Base-by-base conservation (phyloP, 805 yeast species). In the Yarrowia bubula region DNA sequence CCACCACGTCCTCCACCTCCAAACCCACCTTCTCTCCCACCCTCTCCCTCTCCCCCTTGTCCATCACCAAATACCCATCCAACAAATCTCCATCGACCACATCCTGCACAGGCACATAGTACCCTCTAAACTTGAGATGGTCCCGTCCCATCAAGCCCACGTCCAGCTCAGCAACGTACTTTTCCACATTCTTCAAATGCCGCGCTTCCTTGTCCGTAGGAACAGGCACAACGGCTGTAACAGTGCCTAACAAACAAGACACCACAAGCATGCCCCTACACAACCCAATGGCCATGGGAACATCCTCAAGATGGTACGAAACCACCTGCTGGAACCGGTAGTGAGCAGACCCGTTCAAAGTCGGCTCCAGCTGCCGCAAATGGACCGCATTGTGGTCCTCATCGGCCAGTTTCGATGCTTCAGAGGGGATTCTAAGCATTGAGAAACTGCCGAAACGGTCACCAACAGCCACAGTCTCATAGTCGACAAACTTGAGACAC, bases 401-500 rank as follows among this genome's bases (percentile, higher is more conserved):
- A 66, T 83, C 86, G 28, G 84, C 75, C 46, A 80, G 72, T 47
- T 77, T 75, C 0, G 86, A 81, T 0, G 80, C 77, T 4, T 79
- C 76, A n/a, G 76, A 75, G 0, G 88, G 83, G 44, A 88, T 75
- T 66, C 97, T 77, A 44, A 90, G 75, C 0, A 89, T 82, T 75
- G 87, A 86, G 0, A 92, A 53, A 70, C 88, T 90, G 0, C 98
- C 98, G 75, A 89, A 91, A 71, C 86, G 87, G 73, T 95, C 98
- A 13, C 97, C 97, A 0, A 90, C 90, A 44, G 88, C 77, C 0
- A 89, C 83, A 0, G 97, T 91, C 65, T 85, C 85, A 67, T 84
- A 83, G 73, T 95, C 98, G 5, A 95, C 75, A 68, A 84, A 76
- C 2, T 79, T 71, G 47, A 88, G 69, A 2, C 85, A 70, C 0